Percentiles rank a stretch among this genome's conserved stretches.
These are phyloP conservation scores for Kwoniella pini DNA, from an alignment of 768 basidiomycete species.

Conservation along the genomic window DNA sequence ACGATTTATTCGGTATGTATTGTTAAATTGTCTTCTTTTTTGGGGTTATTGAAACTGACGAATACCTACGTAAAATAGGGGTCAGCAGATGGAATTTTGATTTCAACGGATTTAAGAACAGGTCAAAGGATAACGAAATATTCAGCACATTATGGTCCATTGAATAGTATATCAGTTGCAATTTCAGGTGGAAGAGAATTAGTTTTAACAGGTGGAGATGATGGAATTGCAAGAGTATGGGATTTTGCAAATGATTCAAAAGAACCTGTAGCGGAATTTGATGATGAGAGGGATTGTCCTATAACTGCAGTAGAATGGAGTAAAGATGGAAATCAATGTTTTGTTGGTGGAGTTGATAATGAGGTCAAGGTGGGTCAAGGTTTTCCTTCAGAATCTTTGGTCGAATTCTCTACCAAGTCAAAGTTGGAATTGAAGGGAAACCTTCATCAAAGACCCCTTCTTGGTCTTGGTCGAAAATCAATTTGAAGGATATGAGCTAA, in stretches of 20 bases:
- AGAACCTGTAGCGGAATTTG: constrained; percentile 73
- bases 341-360: constrained; percentile 91
- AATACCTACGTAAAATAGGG: constrained; percentile 58
- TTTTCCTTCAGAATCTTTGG: too few relatives aligned
- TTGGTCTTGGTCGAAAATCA: too few relatives aligned
- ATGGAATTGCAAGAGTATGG: constrained; percentile 89
- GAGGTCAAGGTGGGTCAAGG: constrained; percentile 92
- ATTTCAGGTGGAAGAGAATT: constrained; percentile 83
- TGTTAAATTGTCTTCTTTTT: constrained; percentile 12
- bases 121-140: constrained; percentile 79
- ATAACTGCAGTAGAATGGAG: constrained; percentile 92
- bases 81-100: constrained; percentile 83
- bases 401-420: too few relatives aligned
- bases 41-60: too few relatives aligned
- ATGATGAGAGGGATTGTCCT: constrained; percentile 72
- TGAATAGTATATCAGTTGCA: constrained; percentile 85
- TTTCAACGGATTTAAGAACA: constrained; percentile 74
- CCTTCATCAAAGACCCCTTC: too few relatives aligned
- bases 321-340: constrained; percentile 83
- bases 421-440: too few relatives aligned
- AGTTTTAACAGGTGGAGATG: constrained; percentile 83
- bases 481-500: background rate
- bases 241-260: constrained; percentile 66
- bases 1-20: constrained; percentile 49
- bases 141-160: constrained; percentile 84